phyloP scores from a whole-genome alignment of 345 rosid genomes.

The Kandelia obovata region DNA sequence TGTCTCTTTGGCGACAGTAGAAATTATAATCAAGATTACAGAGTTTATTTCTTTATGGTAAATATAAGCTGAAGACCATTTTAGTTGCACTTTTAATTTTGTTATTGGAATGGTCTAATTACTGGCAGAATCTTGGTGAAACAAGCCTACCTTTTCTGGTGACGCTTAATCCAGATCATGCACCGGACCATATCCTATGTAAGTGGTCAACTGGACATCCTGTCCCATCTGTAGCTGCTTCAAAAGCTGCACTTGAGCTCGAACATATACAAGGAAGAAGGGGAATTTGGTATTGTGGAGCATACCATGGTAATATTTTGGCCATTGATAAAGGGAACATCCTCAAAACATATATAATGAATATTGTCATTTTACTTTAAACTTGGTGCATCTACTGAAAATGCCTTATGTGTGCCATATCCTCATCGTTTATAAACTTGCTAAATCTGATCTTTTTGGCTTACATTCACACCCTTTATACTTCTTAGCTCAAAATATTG shows the following conservation, averaged over 20 bases:
- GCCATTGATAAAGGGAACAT: background rate
- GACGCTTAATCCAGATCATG: conserved; percentile 67
- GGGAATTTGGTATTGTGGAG: conserved; percentile 90
- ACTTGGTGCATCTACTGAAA: no score
- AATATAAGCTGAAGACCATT: background rate
- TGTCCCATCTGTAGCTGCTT: conserved; percentile 81
- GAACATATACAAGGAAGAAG: conserved; percentile 75
- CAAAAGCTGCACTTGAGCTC: conserved; percentile 74
- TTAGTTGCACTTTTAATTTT: background rate
- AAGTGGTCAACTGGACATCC: conserved; percentile 91
- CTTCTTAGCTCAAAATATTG: no score
- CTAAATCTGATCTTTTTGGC: no score
- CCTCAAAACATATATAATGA: no score
- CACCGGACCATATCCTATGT: conserved; percentile 62
- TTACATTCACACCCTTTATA: no score
- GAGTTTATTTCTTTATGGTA: background rate
- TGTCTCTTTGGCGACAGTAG: background rate
- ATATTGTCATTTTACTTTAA: no score
- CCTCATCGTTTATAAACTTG: no score
- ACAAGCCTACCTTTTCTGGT: conserved; percentile 57
- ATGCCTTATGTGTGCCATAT: no score
- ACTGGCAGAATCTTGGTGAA: conserved; percentile 75
- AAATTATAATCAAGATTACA: no score
- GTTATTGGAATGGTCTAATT: conserved; percentile 10
- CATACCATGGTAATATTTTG: conserved; percentile 62